phyloP scores from a whole-genome alignment of 2,329 filamentous ascomycete species.

The Paraphaeosphaeria sporulosa region DNA sequence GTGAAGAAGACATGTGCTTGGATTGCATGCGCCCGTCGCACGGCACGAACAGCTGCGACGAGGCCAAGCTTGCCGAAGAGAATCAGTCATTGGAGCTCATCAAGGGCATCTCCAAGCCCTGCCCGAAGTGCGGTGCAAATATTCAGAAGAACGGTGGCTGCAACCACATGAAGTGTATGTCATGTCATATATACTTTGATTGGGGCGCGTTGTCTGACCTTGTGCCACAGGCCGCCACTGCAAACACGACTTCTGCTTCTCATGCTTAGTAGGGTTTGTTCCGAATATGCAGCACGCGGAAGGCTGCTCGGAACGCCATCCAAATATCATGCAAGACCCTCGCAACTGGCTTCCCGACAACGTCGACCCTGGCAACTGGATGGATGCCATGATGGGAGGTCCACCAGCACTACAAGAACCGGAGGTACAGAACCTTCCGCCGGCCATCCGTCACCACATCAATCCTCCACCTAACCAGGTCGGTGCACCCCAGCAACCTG shows the following conservation, averaged over 20 bases:
- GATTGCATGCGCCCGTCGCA: constrained; percentile 34
- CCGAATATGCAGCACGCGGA: constrained; percentile 11
- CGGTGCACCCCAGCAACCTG: not conserved
- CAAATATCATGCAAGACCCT: constrained; percentile 7
- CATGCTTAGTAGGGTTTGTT: constrained; percentile 4
- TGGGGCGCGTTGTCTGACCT: not conserved
- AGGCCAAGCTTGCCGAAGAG: constrained; percentile 27
- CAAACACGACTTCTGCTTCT: constrained; percentile 14
- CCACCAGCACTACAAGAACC: not conserved
- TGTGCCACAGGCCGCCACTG: constrained; percentile 11
- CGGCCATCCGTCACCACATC: not conserved
- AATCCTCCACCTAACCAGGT: not conserved
- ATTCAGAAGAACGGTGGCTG: constrained; percentile 39
- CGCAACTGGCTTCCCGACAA: constrained; percentile 10
- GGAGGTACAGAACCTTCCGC: not conserved
- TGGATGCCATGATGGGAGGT: not conserved
- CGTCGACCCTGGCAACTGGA: not conserved
- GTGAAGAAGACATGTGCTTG: constrained; percentile 26
- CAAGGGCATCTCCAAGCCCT: constrained; percentile 33
- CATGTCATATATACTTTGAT: not conserved
- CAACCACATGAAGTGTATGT: constrained; percentile 37
- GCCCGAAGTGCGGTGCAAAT: constrained; percentile 33
- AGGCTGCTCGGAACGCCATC: not conserved
- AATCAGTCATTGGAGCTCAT: constrained; percentile 22
- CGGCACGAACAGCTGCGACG: constrained; percentile 20